Percentiles rank a stretch among this genome's conserved stretches.
Conservation (phyloP, 176 grass and related monocot species). For the Poa pratensis region DNA sequence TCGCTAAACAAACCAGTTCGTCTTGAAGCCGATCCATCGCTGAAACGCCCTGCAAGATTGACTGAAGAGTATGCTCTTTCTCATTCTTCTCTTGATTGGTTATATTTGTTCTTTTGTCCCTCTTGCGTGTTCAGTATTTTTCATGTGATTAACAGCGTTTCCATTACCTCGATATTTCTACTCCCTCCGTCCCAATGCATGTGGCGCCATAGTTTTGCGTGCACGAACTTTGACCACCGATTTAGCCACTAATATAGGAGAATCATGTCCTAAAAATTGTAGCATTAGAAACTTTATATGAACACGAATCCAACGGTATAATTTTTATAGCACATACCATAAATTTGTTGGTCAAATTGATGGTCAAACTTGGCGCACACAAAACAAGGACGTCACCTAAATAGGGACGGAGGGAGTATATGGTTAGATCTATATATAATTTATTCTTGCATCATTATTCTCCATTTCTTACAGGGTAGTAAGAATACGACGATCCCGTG, state of each 20-base stretch:
- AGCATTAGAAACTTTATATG: no score
- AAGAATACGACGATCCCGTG: slow-evolving; percentile 81
- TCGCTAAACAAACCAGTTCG: slow-evolving; percentile 92
- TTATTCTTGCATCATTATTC: slow-evolving; percentile 19
- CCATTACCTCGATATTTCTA: slow-evolving; percentile 7
- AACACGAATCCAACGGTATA: no score
- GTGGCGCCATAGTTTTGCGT: no score
- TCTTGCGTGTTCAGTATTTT: background rate
- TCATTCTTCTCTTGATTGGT: slow-evolving; percentile 20
- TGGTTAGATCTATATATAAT: slow-evolving; percentile 17
- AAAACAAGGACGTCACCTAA: no score
- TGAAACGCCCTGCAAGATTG: slow-evolving; percentile 77
- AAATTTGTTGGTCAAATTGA: no score
- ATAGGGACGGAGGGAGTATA: no score
- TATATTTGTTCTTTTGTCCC: background rate
- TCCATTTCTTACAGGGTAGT: slow-evolving; percentile 66
- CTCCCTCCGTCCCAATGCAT: no score
- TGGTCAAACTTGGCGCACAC: no score
- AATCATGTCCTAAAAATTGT: no score
- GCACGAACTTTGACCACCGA: no score
- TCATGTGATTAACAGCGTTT: background rate
- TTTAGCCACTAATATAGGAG: no score
- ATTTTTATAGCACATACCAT: no score
- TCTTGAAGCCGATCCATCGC: slow-evolving; percentile 87
- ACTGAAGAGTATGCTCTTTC: slow-evolving; percentile 77